A percentile compares a stretch with the other conserved stretches of the same genome.
Conservation (phyloP, 805 yeast species). For the Jamesozyma spencerorum region DNA sequence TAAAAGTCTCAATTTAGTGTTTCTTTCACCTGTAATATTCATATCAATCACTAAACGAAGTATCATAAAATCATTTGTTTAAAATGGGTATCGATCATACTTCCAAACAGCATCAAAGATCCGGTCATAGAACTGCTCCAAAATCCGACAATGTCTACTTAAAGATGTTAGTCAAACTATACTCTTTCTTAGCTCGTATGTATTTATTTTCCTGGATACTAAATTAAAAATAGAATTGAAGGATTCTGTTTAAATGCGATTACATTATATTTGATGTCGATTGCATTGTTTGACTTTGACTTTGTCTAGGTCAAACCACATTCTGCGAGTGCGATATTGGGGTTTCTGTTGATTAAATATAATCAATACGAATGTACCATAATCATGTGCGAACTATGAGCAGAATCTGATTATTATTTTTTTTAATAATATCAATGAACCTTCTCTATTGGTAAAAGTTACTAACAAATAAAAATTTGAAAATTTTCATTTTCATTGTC, state of each 20-base stretch:
- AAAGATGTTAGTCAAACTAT: slow-evolving; percentile 93
- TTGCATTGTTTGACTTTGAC: background rate
- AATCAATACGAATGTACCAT: background rate
- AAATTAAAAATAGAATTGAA: slow-evolving; percentile 6
- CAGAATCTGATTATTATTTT: slow-evolving; percentile 6
- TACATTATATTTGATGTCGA: no score
- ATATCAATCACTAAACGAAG: no score
- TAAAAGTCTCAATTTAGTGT: no score
- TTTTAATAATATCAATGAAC: slow-evolving; percentile 1
- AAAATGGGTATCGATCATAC: slow-evolving; percentile 96
- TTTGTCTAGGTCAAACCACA: background rate
- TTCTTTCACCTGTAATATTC: no score
- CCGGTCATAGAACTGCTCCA: slow-evolving; percentile 98
- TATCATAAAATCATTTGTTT: background rate
- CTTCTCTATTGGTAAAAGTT: background rate
- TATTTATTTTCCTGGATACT: slow-evolving; percentile 17
- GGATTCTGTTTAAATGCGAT: slow-evolving; percentile 17
- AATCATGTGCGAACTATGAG: slow-evolving; percentile 7
- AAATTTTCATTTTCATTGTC: slow-evolving; percentile 5
- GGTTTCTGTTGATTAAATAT: background rate
- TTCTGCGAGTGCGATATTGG: slow-evolving; percentile 9
- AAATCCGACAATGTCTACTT: slow-evolving; percentile 98
- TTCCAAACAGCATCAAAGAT: slow-evolving; percentile 90
- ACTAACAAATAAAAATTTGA: slow-evolving; percentile 22
- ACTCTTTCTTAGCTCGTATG: slow-evolving; percentile 99